A percentile compares a stretch with the other conserved stretches of the same genome.
These are phyloP conservation scores for Wickerhamiella occidentalis DNA, from an alignment of 805 yeast species.

Conservation along the genomic window DNA sequence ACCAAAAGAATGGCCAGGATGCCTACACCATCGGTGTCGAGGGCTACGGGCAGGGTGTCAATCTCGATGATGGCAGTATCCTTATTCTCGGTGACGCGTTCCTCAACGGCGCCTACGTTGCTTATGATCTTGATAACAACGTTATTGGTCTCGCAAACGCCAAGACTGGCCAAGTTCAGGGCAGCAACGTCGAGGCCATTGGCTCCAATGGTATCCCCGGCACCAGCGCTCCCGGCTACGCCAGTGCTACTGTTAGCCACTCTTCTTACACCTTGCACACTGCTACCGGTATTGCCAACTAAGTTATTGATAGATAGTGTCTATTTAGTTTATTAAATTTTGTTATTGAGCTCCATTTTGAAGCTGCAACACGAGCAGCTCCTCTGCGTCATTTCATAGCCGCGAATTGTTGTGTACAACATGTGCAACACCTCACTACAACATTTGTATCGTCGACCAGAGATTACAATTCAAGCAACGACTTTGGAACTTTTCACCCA, in stretches of 20 bases:
- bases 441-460: no score
- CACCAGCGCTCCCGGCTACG: slow-evolving; percentile 23
- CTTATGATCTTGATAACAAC: slow-evolving; percentile 47
- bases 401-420: no score
- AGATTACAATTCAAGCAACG: no score
- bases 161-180: slow-evolving; percentile 12
- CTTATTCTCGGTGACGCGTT: slow-evolving; percentile 51
- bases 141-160: slow-evolving; percentile 41
- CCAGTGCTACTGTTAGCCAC: slow-evolving; percentile 15
- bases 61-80: slow-evolving; percentile 15
- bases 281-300: slow-evolving; percentile 2
- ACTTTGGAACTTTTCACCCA: no score
- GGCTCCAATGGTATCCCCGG: slow-evolving; percentile 14
- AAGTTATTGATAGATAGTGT: not conserved
- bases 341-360: not conserved
- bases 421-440: no score
- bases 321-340: not conserved
- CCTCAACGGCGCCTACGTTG: slow-evolving; percentile 51
- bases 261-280: slow-evolving; percentile 9
- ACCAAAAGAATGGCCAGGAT: slow-evolving; percentile 17
- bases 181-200: slow-evolving; percentile 19
- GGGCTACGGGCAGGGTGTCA: not conserved
- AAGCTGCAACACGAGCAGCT: no score
- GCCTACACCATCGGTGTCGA: not conserved
- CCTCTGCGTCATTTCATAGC: no score